These are phyloP conservation scores for Ustilago bromivora DNA, from an alignment of 1,284 basidiomycete genomes.

Conservation along the genomic window DNA sequence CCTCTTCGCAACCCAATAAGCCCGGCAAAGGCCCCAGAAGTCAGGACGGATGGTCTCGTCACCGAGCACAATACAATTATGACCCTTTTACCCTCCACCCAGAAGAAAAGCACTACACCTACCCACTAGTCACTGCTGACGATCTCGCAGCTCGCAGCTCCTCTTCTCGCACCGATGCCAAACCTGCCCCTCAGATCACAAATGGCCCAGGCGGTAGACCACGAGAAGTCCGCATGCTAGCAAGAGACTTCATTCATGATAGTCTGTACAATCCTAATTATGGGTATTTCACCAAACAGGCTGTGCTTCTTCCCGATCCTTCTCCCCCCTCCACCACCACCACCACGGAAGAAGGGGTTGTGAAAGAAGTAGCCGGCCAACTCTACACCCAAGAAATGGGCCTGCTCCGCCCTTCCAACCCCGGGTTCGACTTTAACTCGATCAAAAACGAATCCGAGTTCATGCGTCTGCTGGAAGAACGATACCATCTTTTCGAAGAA, in stretches of 20 bases:
- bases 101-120: conserved; percentile 50
- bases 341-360: neutral
- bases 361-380: conserved; percentile 18
- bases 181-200: neutral
- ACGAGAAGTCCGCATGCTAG: conserved; percentile 88
- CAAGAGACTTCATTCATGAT: conserved; percentile 96
- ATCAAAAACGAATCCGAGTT: conserved; percentile 82
- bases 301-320: conserved; percentile 62
- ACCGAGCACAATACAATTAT: conserved; percentile 68
- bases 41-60: conserved; percentile 39
- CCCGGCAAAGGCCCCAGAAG: neutral
- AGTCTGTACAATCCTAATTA: conserved; percentile 96
- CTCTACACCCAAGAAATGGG: conserved; percentile 37
- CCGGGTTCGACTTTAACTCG: conserved; percentile 78
- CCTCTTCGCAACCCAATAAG: neutral
- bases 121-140: conserved; percentile 58
- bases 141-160: conserved; percentile 34
- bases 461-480: conserved; percentile 80
- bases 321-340: conserved; percentile 4
- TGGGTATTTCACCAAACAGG: conserved; percentile 81
- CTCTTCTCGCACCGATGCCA: neutral
- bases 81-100: conserved; percentile 65
- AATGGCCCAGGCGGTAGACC: conserved; percentile 71
- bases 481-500: conserved; percentile 70
- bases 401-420: conserved; percentile 23